These are phyloP conservation scores for Discostella stelligera DNA, from an alignment of 352 stramenopile species.

Conservation along the genomic window DNA sequence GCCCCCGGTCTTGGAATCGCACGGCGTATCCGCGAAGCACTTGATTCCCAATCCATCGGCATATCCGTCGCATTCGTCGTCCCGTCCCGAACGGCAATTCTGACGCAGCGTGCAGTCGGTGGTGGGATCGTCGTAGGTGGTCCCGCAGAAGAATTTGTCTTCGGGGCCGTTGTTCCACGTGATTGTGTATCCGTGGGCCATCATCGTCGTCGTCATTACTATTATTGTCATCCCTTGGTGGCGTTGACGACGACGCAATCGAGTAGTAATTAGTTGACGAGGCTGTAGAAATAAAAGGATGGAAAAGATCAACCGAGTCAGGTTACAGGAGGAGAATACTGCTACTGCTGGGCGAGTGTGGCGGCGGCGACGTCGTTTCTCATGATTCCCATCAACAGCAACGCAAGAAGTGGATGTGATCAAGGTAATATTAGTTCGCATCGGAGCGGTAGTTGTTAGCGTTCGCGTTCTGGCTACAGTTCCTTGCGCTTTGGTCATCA, in stretches of 20 bases:
- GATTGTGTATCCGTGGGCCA: conserved; percentile 7
- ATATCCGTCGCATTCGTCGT: conserved; percentile 15
- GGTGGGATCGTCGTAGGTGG: conserved; percentile 21
- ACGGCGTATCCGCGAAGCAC: conserved; percentile 23
- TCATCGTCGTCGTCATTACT: neutral
- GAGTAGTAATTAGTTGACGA: neutral
- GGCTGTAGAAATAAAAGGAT: neutral
- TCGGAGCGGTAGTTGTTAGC: too few species aligned
- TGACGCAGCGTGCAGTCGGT: conserved; percentile 19
- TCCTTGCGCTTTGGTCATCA: too few species aligned
- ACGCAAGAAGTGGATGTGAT: neutral
- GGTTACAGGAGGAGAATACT: neutral
- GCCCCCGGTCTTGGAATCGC: conserved; percentile 13
- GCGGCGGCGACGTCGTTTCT: too few species aligned
- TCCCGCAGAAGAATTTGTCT: conserved; percentile 41
- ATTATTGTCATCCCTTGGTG: neutral
- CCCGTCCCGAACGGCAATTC: conserved; percentile 26
- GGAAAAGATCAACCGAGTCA: neutral
- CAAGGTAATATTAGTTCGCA: neutral
- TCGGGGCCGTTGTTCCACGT: conserved; percentile 35
- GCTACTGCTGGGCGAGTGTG: too few species aligned
- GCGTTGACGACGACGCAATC: neutral
- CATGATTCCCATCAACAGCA: too few species aligned
- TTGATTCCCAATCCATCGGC: conserved; percentile 6
- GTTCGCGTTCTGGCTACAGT: too few species aligned